Evolutionary conservation across 2,329 filamentous ascomycete species (phyloP).

Genomic region (Aspergillus amoenus): DNA sequence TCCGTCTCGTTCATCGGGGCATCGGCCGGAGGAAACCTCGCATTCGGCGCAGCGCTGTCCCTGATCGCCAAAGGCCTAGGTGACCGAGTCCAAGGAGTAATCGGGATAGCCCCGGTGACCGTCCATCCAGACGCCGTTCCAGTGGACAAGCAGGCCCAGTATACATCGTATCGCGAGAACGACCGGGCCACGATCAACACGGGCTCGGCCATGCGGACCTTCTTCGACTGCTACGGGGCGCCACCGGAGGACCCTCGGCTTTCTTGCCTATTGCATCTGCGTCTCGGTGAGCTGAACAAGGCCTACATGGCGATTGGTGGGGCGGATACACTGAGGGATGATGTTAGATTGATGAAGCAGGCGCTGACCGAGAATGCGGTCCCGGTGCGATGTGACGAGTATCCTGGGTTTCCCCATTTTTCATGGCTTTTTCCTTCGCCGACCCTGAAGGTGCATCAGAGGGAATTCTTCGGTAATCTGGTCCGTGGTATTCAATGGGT

Average conservation of each 20-base stretch:
- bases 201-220: constrained; percentile 32
- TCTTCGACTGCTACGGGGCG: constrained; percentile 25
- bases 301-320: constrained; percentile 13
- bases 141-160: constrained; percentile 28
- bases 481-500: constrained; percentile 1
- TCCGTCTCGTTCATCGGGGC: constrained; percentile 28
- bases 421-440: constrained; percentile 8
- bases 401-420: constrained; percentile 6
- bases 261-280: constrained; percentile 8
- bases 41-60: constrained; percentile 37
- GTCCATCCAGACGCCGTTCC: constrained; percentile 40
- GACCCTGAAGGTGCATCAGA: neutral
- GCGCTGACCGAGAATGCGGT: constrained; percentile 3
- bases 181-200: constrained; percentile 39
- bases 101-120: constrained; percentile 38
- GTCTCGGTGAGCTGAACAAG: constrained; percentile 8
- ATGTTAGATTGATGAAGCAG: constrained; percentile 7
- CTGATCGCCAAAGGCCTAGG: constrained; percentile 30
- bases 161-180: constrained; percentile 38
- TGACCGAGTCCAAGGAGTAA: constrained; percentile 32
- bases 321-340: constrained; percentile 11
- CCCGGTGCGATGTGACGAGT: neutral
- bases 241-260: neutral
- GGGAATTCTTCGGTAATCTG: constrained; percentile 6
- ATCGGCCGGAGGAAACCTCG: constrained; percentile 42